Base-by-base conservation (phyloP, 2,329 filamentous ascomycete genomes). In the Fusarium torulosum region DNA sequence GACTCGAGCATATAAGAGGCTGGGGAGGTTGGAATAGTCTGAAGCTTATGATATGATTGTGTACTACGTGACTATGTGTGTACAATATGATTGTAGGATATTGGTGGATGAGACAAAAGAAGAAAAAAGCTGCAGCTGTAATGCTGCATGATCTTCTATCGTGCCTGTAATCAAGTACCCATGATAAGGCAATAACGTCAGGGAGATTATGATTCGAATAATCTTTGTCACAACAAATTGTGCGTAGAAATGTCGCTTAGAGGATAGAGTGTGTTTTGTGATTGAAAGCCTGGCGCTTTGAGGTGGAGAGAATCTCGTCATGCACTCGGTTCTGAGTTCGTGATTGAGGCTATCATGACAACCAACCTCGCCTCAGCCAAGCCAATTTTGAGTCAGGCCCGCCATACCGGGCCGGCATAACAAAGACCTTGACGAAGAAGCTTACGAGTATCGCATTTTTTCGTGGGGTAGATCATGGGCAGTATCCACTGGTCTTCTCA, bases 401-500 rank as follows among this genome's bases (percentile, higher is more conserved):
- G 38, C 21, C 21, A 49, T 49, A 42, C 42, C 31, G 60, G 23
- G 31, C 37, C 38, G 43, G 45, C 37, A 37, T 53, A 21, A 41
- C 19, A 43, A 43, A 46, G 38, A 17, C 31, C 37, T 53, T 55
- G 46, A 27, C 15, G 45, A 45, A 47, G 33, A 38, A 53, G 46
- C 54, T 69, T 40, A 61, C 37, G 60, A 68, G 51, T 37, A 59
- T 54, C 37, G 20, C 27, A 44, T 54, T n/a, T 63, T 19, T 38
- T 56, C 45, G 53, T 65, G 57, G 57, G 45, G 47, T 50, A 51
- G 29, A 50, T 50, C 19, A 43, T 49, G 33, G 38, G 21, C 27
- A 44, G 47, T 53, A 52, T 64, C 57, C 66, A 69, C 66, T 20
- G 43, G 42, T 38, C 35, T 40, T 67, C 50, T 69, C 35, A 52